Evolutionary conservation across 2,329 filamentous ascomycete species (phyloP).

Genomic region (Calonectria montana): DNA sequence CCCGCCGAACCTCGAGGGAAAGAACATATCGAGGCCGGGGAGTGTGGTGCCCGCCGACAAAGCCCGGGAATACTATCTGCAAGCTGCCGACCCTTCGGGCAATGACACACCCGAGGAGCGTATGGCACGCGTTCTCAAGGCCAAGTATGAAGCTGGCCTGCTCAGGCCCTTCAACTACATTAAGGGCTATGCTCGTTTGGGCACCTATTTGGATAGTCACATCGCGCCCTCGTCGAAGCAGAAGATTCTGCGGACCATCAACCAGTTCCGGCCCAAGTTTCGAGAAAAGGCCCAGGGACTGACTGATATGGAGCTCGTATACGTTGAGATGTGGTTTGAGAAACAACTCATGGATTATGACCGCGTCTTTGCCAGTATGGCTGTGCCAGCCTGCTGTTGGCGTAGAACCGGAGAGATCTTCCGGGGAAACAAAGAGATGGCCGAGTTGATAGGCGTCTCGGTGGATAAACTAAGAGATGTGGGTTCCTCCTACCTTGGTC

Average conservation of each 20-base stretch:
- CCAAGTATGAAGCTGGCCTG: constrained; percentile 95
- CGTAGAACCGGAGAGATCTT: constrained; percentile 97
- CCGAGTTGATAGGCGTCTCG: constrained; percentile 91
- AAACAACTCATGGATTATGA: constrained; percentile 97
- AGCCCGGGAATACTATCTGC: constrained; percentile 94
- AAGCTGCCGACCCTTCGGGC: constrained; percentile 93
- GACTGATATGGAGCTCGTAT: constrained; percentile 92
- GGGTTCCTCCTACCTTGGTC: constrained; percentile 52
- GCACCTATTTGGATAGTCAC: constrained; percentile 91
- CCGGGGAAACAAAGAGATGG: constrained; percentile 98
- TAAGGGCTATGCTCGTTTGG: constrained; percentile 90
- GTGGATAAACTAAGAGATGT: constrained; percentile 93
- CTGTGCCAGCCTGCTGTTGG: constrained; percentile 98
- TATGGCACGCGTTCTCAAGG: constrained; percentile 92
- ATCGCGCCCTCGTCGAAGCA: constrained; percentile 85
- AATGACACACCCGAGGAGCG: constrained; percentile 88
- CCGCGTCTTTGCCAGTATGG: constrained; percentile 98
- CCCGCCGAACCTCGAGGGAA: constrained; percentile 57
- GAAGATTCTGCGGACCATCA: constrained; percentile 90
- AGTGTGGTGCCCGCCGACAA: constrained; percentile 75
- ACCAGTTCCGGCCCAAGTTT: constrained; percentile 95
- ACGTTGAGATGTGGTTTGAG: constrained; percentile 99
- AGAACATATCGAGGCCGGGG: constrained; percentile 69
- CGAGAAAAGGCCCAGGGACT: constrained; percentile 92
- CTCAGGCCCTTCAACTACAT: constrained; percentile 99